These are phyloP conservation scores for Venturia aucupariae DNA, from an alignment of 2,329 filamentous ascomycete genomes.

Conservation along the genomic window DNA sequence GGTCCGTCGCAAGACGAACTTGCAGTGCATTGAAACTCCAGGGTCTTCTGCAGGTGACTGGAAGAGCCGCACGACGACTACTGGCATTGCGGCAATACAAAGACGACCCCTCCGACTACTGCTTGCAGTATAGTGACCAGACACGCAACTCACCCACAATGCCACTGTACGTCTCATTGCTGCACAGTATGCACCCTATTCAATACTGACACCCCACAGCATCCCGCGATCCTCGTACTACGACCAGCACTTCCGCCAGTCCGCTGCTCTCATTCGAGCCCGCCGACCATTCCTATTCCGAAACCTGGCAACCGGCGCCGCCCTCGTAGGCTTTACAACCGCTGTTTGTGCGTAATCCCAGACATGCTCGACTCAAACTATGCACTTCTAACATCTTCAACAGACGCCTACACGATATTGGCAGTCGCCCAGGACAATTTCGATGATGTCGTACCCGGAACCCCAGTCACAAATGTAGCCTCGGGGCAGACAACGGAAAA, in stretches of 20 bases:
- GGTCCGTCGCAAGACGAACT: no score
- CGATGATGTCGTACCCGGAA: conserved; percentile 16
- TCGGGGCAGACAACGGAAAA: conserved; percentile 1
- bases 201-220: conserved; percentile 25
- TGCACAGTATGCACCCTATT: background rate
- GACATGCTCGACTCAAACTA: background rate
- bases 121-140: background rate
- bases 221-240: conserved; percentile 77
- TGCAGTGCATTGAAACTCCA: background rate
- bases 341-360: conserved; percentile 65
- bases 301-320: conserved; percentile 75
- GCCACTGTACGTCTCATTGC: conserved; percentile 2
- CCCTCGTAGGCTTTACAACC: conserved; percentile 64
- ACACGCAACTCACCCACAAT: background rate
- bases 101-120: background rate
- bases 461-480: conserved; percentile 4
- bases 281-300: conserved; percentile 85
- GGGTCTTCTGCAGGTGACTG: background rate
- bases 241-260: conserved; percentile 75
- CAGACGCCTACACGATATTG: conserved; percentile 16
- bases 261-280: conserved; percentile 81
- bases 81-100: background rate
- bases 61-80: background rate
- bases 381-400: conserved; percentile 5
- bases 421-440: conserved; percentile 15